Conservation (phyloP, 305 asterid species). For the Rubia tinctorum region DNA sequence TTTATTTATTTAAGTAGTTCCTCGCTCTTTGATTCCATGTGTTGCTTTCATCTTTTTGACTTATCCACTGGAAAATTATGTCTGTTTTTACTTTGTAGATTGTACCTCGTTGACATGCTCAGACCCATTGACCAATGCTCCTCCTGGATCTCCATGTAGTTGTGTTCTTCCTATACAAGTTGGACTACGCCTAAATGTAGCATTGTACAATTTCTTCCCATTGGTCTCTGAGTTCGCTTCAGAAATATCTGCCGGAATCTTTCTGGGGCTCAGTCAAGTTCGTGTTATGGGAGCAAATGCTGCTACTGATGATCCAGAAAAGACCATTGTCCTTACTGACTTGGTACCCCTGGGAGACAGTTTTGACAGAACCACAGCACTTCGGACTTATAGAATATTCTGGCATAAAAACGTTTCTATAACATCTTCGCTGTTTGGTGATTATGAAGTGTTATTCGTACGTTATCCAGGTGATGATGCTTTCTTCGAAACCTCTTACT, state of each 20-base stretch:
- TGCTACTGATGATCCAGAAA: conserved; percentile 72
- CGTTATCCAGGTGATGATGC: conserved; percentile 71
- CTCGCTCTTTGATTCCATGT: background rate
- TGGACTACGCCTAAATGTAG: conserved; percentile 62
- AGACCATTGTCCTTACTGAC: conserved; percentile 69
- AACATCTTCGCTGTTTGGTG: conserved; percentile 65
- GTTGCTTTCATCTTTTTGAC: background rate
- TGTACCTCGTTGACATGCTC: conserved; percentile 68
- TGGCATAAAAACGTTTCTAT: conserved; percentile 73
- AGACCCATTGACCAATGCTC: conserved; percentile 76
- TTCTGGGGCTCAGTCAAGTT: conserved; percentile 79
- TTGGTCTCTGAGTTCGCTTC: conserved; percentile 81
- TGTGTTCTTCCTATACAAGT: conserved; percentile 90
- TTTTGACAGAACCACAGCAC: conserved; percentile 64
- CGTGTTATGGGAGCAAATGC: conserved; percentile 98
- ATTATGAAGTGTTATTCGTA: conserved; percentile 78
- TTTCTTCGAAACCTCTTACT: conserved; percentile 4
- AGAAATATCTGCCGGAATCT: conserved; percentile 71
- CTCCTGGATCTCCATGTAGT: conserved; percentile 72
- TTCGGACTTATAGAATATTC: conserved; percentile 61
- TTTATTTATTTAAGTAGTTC: conserved; percentile 15
- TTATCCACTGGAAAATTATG: conserved; percentile 17
- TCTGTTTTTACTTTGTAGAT: conserved; percentile 37
- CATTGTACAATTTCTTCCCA: conserved; percentile 87
- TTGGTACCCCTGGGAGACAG: conserved; percentile 74